These are phyloP conservation scores for Pontederia paniculata DNA, from an alignment of 176 grass and related monocot genomes.

Conservation along the genomic window DNA sequence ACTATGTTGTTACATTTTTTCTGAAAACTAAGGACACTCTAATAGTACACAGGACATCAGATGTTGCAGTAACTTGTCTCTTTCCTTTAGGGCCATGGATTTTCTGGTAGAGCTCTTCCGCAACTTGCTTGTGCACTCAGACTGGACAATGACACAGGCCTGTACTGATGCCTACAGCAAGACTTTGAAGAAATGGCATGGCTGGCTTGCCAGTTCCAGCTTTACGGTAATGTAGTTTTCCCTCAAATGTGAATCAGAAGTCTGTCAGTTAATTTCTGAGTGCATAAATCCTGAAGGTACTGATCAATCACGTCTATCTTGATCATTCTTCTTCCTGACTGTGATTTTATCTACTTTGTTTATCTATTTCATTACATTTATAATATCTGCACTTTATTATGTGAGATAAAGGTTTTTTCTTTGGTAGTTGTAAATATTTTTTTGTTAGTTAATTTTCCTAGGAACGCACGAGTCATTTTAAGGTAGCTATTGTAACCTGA, in stretches of 20 bases:
- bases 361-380: too few relatives aligned
- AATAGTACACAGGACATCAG: neutral
- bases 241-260: neutral
- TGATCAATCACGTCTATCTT: too few relatives aligned
- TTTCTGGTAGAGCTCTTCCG: slow-evolving; percentile 29
- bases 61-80: slow-evolving; percentile 3
- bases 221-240: slow-evolving; percentile 26
- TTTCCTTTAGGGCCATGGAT: slow-evolving; percentile 22
- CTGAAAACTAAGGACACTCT: too few relatives aligned
- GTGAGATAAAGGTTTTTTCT: too few relatives aligned
- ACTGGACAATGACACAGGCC: slow-evolving; percentile 29
- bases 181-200: slow-evolving; percentile 35
- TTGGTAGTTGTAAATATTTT: too few relatives aligned
- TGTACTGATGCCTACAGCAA: slow-evolving; percentile 29
- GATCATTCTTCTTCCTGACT: too few relatives aligned
- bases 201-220: slow-evolving; percentile 31
- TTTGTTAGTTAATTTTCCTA: too few relatives aligned
- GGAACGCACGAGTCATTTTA: too few relatives aligned
- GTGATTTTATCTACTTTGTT: too few relatives aligned
- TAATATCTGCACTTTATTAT: too few relatives aligned
- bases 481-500: too few relatives aligned
- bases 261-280: neutral
- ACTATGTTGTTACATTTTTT: too few relatives aligned
- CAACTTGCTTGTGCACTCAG: slow-evolving; percentile 18
- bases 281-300: neutral